phyloP scores from a whole-genome alignment of 176 grass and related monocot species.

The Phragmites australis region DNA sequence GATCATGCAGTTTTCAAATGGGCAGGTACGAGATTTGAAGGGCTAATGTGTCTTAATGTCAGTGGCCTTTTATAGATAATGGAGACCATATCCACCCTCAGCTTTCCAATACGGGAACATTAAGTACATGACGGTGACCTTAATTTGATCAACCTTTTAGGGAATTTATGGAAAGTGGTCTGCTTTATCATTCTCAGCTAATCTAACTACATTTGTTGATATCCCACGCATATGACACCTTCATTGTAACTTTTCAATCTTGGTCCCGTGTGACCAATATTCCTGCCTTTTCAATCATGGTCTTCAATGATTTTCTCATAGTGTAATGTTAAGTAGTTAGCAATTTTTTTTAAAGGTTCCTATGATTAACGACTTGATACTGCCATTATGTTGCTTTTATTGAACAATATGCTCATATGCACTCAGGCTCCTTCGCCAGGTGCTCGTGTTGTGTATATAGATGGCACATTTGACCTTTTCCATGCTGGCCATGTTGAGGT shows the following conservation, averaged over 20 bases:
- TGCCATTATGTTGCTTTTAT: slow-evolving; percentile 32
- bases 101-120: neutral
- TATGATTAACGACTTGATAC: slow-evolving; percentile 10
- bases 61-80: slow-evolving; percentile 2
- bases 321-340: neutral
- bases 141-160: slow-evolving; percentile 18
- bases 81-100: neutral
- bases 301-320: neutral
- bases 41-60: neutral
- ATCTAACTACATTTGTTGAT: neutral
- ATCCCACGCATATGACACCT: neutral
- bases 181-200: neutral
- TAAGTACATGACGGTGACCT: neutral
- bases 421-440: slow-evolving; percentile 77
- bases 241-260: slow-evolving; percentile 15
- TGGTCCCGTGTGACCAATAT: neutral
- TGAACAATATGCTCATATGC: slow-evolving; percentile 55
- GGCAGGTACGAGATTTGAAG: slow-evolving; percentile 55
- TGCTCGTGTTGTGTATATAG: slow-evolving; percentile 89
- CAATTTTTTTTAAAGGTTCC: neutral
- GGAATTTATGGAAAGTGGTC: neutral
- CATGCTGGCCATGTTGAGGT: slow-evolving; percentile 98
- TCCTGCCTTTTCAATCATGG: slow-evolving; percentile 15
- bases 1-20: slow-evolving; percentile 94
- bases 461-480: slow-evolving; percentile 96